phyloP scores from a whole-genome alignment of 768 basidiomycete genomes.

The Mycena amicta region DNA sequence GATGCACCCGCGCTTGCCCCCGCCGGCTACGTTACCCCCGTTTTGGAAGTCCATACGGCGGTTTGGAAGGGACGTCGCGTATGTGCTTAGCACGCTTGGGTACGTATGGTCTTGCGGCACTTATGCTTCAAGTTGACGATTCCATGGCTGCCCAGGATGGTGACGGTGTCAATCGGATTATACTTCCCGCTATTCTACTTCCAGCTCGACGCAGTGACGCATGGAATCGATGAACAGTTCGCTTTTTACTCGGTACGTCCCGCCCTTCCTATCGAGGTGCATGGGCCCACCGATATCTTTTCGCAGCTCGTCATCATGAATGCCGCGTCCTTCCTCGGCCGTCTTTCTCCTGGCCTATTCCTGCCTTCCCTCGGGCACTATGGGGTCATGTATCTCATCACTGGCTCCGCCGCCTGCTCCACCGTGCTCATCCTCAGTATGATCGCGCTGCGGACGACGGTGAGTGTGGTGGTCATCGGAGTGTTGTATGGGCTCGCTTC shows the following conservation, averaged over 20 bases:
- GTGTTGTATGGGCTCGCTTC: constrained; percentile 35
- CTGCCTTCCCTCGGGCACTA: constrained; percentile 11
- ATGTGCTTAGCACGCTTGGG: constrained; percentile 23
- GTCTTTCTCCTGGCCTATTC: constrained; percentile 37
- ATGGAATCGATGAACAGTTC: constrained; percentile 33
- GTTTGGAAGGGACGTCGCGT: constrained; percentile 25
- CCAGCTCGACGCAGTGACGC: constrained; percentile 39
- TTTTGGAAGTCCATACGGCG: constrained; percentile 1
- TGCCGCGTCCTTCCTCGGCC: constrained; percentile 38
- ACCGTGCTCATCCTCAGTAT: constrained; percentile 34
- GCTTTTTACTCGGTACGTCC: constrained; percentile 46
- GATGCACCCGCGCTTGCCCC: constrained; percentile 36
- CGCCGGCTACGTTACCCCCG: constrained; percentile 24
- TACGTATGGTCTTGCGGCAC: background rate
- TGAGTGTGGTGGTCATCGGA: constrained; percentile 29
- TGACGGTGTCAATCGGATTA: constrained; percentile 28
- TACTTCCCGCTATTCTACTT: constrained; percentile 44
- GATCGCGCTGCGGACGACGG: constrained; percentile 30
- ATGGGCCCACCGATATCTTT: too few species aligned
- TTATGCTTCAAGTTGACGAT: background rate
- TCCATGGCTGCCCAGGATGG: constrained; percentile 10
- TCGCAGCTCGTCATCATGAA: constrained; percentile 48
- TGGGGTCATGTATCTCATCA: constrained; percentile 36
- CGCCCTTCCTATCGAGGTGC: too few species aligned
- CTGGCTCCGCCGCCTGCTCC: constrained; percentile 22